Conservation (phyloP, 306 rosid species). For the Malus orientalis region DNA sequence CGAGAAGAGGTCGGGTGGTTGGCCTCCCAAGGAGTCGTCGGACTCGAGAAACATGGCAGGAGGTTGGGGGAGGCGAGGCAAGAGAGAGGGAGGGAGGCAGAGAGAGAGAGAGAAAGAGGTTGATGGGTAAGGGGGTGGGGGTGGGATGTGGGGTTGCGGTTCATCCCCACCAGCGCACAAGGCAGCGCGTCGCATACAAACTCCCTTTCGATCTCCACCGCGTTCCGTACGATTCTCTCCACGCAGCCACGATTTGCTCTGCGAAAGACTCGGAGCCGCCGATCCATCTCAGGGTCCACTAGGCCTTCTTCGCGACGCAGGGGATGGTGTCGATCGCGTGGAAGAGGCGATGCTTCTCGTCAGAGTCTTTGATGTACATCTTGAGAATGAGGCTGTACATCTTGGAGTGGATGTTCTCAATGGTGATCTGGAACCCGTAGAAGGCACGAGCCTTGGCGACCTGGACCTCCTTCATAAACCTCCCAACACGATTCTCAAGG, state of each 20-base stretch:
- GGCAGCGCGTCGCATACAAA: too few species aligned
- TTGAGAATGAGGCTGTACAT: conserved; percentile 78
- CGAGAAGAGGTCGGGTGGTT: too few species aligned
- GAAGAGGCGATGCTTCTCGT: conserved; percentile 48
- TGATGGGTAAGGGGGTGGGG: too few species aligned
- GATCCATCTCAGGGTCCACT: conserved; percentile 61
- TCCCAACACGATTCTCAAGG: conserved; percentile 63
- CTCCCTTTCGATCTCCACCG: too few species aligned
- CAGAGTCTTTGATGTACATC: conserved; percentile 56
- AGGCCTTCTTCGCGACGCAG: conserved; percentile 53
- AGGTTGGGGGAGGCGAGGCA: too few species aligned
- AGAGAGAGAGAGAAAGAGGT: too few species aligned
- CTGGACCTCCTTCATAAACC: conserved; percentile 84
- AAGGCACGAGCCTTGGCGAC: conserved; percentile 77
- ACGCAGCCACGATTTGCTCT: conserved; percentile 68
- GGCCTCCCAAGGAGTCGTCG: too few species aligned
- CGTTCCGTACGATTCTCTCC: conserved; percentile 38
- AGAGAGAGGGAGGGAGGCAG: too few species aligned
- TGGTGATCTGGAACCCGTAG: conserved; percentile 84
- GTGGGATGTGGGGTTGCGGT: too few species aligned
- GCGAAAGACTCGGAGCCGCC: conserved; percentile 40
- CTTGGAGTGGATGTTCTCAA: conserved; percentile 87
- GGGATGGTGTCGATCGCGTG: conserved; percentile 71
- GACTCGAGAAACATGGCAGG: too few species aligned
- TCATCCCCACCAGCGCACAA: too few species aligned